Evolutionary conservation across 768 basidiomycete species (phyloP), one percentile per base, ranked within the genome.

Genomic region (Russula virescens): DNA sequence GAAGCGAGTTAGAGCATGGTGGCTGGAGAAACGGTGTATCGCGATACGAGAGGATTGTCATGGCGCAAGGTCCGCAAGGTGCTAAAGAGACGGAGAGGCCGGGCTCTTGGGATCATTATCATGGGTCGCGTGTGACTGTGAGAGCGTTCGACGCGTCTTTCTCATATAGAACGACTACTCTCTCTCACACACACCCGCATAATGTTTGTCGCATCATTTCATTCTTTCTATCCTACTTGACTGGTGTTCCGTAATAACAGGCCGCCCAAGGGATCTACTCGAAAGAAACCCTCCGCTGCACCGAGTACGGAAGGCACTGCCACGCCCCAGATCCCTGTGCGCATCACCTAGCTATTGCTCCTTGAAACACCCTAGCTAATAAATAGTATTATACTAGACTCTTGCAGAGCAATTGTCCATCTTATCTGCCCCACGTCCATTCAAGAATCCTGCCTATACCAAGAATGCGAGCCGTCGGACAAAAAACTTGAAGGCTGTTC

Each of bases 401-500:
- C 75, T 91, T 50, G 85, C 84, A 11, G 89, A 89, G 67, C 84
- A 88, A 58, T 74, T 91, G 19, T 92, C 90, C 0, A 88, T 87
- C 68, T 75, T 88, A 2, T 82, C 89, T 60, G 73, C 73, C 28
- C 85, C 87, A 0, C 80, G 87, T 0, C 87, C 89, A 0, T 93
- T 93, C 78, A 94, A 94, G 74, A 90, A 86, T 66, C 79, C 83
- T 0, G 72, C 78, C 28, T 89, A 90, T 68, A 78, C 77, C 8
- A 90, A 87, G 74, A 89, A 90, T 68, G 69, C 80, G 8, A 88
- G 84, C 62, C 79, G 89, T 9, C 79, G 90, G 23, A 83, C 88
- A 23, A 91, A 89, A 77, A 90, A 91, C 66, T 71, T 91, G 69
- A 94, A 93, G 74, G 79, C 84, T 3, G 85, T 94, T 2, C 77